A percentile compares a stretch with the other conserved stretches of the same genome.
Evolutionary conservation across 495 filamentous ascomycete genomes (phyloP).

Genomic region (Daldinia vernicosa): DNA sequence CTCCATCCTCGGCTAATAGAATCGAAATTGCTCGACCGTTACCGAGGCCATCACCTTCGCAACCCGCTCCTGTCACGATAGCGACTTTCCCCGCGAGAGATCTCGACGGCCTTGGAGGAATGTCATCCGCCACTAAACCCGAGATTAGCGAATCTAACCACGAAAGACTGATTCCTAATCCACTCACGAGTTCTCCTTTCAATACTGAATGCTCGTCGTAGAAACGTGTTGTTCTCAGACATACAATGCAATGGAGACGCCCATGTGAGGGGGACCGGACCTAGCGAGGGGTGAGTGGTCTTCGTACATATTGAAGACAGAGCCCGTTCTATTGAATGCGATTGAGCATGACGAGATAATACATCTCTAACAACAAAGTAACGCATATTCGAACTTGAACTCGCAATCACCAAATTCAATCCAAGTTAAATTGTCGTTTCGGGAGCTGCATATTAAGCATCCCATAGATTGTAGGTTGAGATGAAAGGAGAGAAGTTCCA

Average conservation of each 20-base stretch:
- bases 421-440: background rate
- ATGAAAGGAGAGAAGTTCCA: background rate
- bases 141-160: constrained; percentile 1
- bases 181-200: constrained; percentile 26
- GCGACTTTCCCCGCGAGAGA: constrained; percentile 59
- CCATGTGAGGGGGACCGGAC: constrained; percentile 5
- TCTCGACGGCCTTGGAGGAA: constrained; percentile 40
- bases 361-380: background rate
- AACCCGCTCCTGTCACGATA: constrained; percentile 68
- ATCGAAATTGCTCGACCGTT: constrained; percentile 68
- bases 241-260: background rate
- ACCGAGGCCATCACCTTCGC: constrained; percentile 61
- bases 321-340: background rate
- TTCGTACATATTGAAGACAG: background rate
- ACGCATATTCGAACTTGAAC: background rate
- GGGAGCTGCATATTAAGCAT: background rate
- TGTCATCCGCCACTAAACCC: constrained; percentile 27
- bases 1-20: constrained; percentile 64
- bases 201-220: constrained; percentile 1
- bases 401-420: background rate
- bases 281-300: constrained; percentile 14
- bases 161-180: background rate
- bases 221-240: background rate
- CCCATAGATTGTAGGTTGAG: background rate
- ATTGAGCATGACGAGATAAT: background rate